Base-by-base conservation (phyloP, 1,139 yeast species). In the Taiozyma sp. region DNA sequence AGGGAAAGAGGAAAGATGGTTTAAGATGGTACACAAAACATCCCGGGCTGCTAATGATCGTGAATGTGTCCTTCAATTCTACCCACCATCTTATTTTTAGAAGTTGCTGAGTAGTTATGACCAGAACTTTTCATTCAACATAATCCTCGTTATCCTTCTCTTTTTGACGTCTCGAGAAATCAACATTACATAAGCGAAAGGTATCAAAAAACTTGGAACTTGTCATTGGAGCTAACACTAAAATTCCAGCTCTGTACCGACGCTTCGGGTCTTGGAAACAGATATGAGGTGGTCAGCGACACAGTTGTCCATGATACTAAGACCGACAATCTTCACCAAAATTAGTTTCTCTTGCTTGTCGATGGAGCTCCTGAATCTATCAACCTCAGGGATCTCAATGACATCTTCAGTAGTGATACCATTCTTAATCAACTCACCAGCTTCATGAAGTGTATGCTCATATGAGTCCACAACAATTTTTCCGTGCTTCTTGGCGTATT, bases 391-490 rank as follows among this genome's bases (percentile, higher is more conserved):
- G 48, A 83, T 61, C 58, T 80, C 83, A 10, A 80, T 63, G 48
- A 81, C 65, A 19, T 74, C 68, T 3, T 65, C 63, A 1, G 54
- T 64, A 0, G 60, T 55, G 27, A 79, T 73, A 1, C 65, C 66
- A 40, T 76, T 71, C 61, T 76, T 76, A 51, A 83, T 73, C 54
- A 83, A 65, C 55, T 84, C 90, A 1, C 91, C 91, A 0, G 90
- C 83, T 65, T 84, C 91, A 7, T 68, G 70, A 29, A 80, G 63
- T 4, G 82, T 73, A 53, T 83, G 86, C 24, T 75, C 79, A 45
- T 70, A 71, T 0, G 87, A 80, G 59, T 84, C 91, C 4, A 84
- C 88, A 8, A 84, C 66, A 30, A 84, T 72, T 50, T 72, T 72
- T 9, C 73, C 70, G 23, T 64, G 52, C 0, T 44, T 24, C 7